Conservation (phyloP, 2,329 filamentous ascomycete species). For the Tolypocladium ovalisporum region DNA sequence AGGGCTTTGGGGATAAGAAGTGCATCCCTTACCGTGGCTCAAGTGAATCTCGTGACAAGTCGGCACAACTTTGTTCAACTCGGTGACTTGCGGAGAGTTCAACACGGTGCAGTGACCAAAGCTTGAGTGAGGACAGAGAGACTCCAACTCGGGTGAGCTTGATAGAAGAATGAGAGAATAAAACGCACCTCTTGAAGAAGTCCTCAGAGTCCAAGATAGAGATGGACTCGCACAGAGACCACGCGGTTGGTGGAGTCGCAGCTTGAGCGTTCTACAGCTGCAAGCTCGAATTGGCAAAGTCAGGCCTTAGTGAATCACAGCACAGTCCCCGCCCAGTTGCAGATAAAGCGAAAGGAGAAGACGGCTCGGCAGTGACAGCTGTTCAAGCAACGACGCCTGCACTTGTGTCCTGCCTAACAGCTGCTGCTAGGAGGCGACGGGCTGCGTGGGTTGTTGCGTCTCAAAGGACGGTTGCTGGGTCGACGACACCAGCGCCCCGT, state of each 20-base stretch:
- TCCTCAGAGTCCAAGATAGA: no score
- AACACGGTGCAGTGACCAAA: not conserved
- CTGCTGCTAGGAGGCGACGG: not conserved
- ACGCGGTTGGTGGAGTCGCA: not conserved
- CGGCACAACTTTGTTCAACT: not conserved
- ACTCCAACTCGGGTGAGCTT: not conserved
- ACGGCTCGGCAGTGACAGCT: not conserved
- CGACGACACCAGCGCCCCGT: not conserved
- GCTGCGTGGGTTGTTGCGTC: not conserved
- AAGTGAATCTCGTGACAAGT: not conserved
- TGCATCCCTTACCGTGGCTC: not conserved
- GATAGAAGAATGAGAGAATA: not conserved
- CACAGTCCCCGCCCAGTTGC: not conserved
- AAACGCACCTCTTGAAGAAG: not conserved
- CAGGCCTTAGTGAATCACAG: not conserved
- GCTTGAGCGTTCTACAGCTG: not conserved
- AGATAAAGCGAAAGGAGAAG: not conserved
- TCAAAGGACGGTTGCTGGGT: not conserved
- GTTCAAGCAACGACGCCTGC: not conserved
- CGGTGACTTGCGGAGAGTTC: not conserved
- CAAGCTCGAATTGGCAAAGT: not conserved
- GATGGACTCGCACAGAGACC: not conserved
- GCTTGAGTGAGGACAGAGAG: not conserved
- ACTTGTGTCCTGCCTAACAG: not conserved
- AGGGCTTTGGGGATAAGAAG: not conserved